Base-by-base conservation (phyloP, 805 yeast genomes). In the Tetrapisispora pingtungensis region DNA sequence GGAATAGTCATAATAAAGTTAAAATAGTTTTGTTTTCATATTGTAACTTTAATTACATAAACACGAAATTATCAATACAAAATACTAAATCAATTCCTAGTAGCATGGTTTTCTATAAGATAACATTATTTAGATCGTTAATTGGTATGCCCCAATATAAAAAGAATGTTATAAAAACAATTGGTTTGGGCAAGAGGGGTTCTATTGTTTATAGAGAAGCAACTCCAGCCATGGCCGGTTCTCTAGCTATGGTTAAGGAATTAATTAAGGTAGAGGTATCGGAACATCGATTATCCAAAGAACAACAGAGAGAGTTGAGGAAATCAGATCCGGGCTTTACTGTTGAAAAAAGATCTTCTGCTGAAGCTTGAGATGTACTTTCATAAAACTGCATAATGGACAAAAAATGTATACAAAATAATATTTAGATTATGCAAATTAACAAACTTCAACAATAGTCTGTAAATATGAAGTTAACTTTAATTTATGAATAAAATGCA, bases 221-320 rank as follows among this genome's bases (percentile, higher is more conserved):
- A 4, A 72, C 82, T 12, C 88, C 94, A 14, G 76, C 81, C 30
- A 75, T 81, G 47, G 96, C 97, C 3, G 96, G 95, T 62, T 80
- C 81, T 70, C 73, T 90, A 45, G 77, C 86, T 28, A 70, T 74
- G 47, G 85, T 90, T 38, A 90, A 90, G 64, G 97, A 90, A 62
- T 70, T 90, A 45, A 89, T 90, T 8, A 76, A 75, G 40, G 93
- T 90, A 26, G 90, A 87, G 53, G 67, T 87, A 32, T 78, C 82
- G 10, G 80, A 78, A 36, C 65, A 69, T 26, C 67, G 67, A 17
- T 64, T 78, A 53, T 64, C 78, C 1, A 73, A 71, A 43, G 62
- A 65, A 15, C 73, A 84, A 56, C 69, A 79, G 61, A 70, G 80
- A 44, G 58, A 54, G 10, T 67, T 68, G 35, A 74, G 89, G 65